Evolutionary conservation across 208 protist genomes (phyloP).

Genomic region (Leishmania braziliensis): DNA sequence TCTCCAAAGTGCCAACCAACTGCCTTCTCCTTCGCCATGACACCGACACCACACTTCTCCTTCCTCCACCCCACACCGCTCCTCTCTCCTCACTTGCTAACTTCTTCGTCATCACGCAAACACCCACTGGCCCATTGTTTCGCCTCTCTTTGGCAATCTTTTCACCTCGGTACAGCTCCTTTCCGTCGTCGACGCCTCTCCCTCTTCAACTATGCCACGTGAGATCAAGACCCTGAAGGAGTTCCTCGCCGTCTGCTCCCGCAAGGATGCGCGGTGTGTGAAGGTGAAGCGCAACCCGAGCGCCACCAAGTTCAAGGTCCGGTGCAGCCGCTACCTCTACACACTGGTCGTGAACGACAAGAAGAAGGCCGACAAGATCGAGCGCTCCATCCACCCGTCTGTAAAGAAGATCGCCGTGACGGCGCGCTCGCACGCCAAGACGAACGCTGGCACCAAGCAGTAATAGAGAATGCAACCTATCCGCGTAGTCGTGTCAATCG

Average conservation of each 20-base stretch:
- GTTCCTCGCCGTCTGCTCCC: conserved; percentile 93
- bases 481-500: not conserved
- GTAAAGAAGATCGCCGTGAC: conserved; percentile 92
- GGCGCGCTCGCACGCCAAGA: conserved; percentile 82
- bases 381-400: conserved; percentile 88
- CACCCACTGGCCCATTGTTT: conserved; percentile 15
- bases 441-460: conserved; percentile 80
- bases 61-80: not conserved
- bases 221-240: conserved; percentile 94
- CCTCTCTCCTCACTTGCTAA: not conserved
- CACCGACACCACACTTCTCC: not conserved
- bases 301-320: conserved; percentile 94
- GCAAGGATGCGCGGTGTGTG: conserved; percentile 92
- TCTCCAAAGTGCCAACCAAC: not conserved
- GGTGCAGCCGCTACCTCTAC: conserved; percentile 94
- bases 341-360: conserved; percentile 91
- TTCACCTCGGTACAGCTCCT: conserved; percentile 4
- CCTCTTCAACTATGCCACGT: conserved; percentile 62
- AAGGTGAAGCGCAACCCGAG: conserved; percentile 93
- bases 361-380: conserved; percentile 93
- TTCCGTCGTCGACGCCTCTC: conserved; percentile 1
- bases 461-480: not conserved
- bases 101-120: conserved; percentile 1
- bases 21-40: not conserved
- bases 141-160: not conserved